These are phyloP conservation scores for Plenodomus lindquistii DNA, from an alignment of 2,329 filamentous ascomycete genomes.

Conservation along the genomic window DNA sequence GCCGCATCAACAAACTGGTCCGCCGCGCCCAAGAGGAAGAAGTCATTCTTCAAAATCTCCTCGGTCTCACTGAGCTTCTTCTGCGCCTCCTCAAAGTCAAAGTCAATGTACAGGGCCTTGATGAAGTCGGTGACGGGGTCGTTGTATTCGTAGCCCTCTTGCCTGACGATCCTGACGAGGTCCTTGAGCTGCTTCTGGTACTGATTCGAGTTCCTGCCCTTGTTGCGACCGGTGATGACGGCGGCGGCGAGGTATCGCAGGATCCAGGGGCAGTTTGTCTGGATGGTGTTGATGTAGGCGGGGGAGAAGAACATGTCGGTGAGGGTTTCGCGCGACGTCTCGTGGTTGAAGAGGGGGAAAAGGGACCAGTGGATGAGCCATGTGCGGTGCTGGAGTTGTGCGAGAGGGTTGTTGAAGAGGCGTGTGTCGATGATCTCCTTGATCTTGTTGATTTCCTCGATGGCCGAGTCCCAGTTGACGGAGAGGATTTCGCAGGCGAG, in stretches of 20 bases:
- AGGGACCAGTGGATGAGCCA: constrained; percentile 98
- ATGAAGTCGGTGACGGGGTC: constrained; percentile 97
- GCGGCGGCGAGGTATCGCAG: constrained; percentile 91
- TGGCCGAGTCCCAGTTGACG: constrained; percentile 88
- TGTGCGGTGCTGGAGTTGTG: constrained; percentile 93
- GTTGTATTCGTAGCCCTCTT: constrained; percentile 96
- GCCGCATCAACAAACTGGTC: constrained; percentile 93
- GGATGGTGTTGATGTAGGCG: constrained; percentile 98
- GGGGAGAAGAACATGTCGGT: constrained; percentile 97
- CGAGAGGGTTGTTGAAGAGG: constrained; percentile 93
- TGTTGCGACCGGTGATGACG: constrained; percentile 82
- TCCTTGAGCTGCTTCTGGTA: constrained; percentile 99
- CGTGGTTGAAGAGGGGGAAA: constrained; percentile 98
- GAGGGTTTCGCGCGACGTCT: constrained; percentile 83
- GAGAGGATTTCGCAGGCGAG: constrained; percentile 93
- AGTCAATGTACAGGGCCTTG: constrained; percentile 92
- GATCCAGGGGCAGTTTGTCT: constrained; percentile 96
- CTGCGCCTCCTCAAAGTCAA: constrained; percentile 96
- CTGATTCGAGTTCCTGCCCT: constrained; percentile 75
- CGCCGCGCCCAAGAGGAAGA: constrained; percentile 85
- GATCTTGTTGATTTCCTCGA: constrained; percentile 67
- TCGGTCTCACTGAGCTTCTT: constrained; percentile 85
- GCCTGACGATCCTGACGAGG: constrained; percentile 89
- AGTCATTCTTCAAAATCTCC: constrained; percentile 88
- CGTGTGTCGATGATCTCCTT: constrained; percentile 83